Percentiles rank a stretch among this genome's conserved stretches.
These are phyloP conservation scores for Carex parvula DNA, from an alignment of 176 grass and related monocot species.

Conservation along the genomic window DNA sequence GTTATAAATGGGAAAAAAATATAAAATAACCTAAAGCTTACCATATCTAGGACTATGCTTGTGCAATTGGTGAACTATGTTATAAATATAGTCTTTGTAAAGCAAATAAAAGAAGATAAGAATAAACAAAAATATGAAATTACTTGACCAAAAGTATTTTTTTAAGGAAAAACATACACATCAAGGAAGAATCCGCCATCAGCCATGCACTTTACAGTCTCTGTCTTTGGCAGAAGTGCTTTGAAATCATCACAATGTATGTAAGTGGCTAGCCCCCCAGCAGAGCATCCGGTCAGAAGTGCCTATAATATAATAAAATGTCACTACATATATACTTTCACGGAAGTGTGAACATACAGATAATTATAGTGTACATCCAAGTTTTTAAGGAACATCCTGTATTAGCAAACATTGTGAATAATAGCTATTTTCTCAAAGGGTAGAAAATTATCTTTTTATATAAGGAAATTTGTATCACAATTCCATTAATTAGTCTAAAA, in stretches of 20 bases:
- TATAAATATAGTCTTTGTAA: background rate
- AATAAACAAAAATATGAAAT: background rate
- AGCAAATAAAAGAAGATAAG: background rate
- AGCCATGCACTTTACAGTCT: constrained; percentile 62
- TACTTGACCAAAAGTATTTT: background rate
- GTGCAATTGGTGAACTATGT: background rate
- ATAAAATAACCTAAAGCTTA: background rate
- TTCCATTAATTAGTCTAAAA: too few species aligned
- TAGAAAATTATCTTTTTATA: too few species aligned
- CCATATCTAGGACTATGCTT: background rate
- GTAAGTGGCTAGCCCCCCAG: constrained; percentile 60
- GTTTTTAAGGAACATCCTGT: too few species aligned
- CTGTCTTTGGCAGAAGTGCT: constrained; percentile 27
- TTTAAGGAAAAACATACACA: constrained; percentile 29
- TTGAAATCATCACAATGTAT: constrained; percentile 74
- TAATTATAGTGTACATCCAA: too few species aligned
- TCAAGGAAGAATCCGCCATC: constrained; percentile 87
- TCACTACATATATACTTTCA: background rate
- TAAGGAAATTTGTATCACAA: too few species aligned
- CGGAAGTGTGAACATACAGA: background rate
- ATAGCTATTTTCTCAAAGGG: too few species aligned
- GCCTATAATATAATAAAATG: constrained; percentile 42
- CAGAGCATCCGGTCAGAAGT: constrained; percentile 76
- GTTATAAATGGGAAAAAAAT: background rate
- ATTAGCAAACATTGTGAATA: too few species aligned